Conservation (phyloP, 1,139 yeast species). For the Yamadazyma diospyri region DNA sequence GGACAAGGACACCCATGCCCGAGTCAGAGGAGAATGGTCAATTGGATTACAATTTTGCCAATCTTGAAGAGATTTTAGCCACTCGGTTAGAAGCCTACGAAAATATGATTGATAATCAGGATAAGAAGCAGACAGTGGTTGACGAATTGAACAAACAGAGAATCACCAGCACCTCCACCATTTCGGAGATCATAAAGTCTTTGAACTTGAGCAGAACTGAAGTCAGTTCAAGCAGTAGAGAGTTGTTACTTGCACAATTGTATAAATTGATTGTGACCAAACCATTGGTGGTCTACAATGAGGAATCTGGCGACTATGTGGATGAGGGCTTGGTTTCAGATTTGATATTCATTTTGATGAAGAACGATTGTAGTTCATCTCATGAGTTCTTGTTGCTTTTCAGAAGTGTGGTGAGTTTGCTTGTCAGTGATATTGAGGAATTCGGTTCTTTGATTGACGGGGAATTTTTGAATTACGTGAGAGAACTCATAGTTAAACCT, state of each 20-base stretch:
- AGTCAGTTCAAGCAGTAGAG: slow-evolving; percentile 49
- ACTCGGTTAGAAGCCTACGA: slow-evolving; percentile 35
- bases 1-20: slow-evolving; percentile 41
- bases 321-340: slow-evolving; percentile 35
- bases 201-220: slow-evolving; percentile 40
- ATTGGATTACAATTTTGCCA: slow-evolving; percentile 38
- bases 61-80: slow-evolving; percentile 39
- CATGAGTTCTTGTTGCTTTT: slow-evolving; percentile 42
- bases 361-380: slow-evolving; percentile 36
- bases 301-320: slow-evolving; percentile 27
- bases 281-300: slow-evolving; percentile 37
- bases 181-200: slow-evolving; percentile 39
- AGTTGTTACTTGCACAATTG: slow-evolving; percentile 48
- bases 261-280: slow-evolving; percentile 45
- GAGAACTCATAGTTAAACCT: slow-evolving; percentile 32
- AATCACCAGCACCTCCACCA: slow-evolving; percentile 36
- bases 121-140: slow-evolving; percentile 29
- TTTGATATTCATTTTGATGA: slow-evolving; percentile 29
- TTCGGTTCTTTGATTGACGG: slow-evolving; percentile 44
- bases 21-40: slow-evolving; percentile 44
- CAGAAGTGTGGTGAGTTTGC: slow-evolving; percentile 41
- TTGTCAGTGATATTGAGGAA: slow-evolving; percentile 50
- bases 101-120: slow-evolving; percentile 16
- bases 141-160: slow-evolving; percentile 30
- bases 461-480: slow-evolving; percentile 34